Evolutionary conservation across 768 basidiomycete genomes (phyloP), one percentile per base, ranked within the genome.

Genomic region (Pholiota microspora): DNA sequence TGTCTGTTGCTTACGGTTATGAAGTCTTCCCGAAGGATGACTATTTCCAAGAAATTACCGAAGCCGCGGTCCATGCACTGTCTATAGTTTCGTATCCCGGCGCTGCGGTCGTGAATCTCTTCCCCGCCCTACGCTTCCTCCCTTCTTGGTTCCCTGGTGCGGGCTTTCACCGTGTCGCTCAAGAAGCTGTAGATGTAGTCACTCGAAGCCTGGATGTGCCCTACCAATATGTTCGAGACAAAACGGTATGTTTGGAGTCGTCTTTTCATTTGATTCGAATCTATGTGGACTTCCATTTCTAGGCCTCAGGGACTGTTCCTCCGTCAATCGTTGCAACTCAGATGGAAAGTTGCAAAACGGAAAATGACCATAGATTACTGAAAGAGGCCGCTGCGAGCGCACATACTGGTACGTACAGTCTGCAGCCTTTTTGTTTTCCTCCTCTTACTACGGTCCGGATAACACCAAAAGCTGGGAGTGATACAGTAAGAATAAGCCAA

Each of bases 71-170:
- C 7, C 16, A n/a, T 29, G 57, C 35, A 18, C 15, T 58, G 15
- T 45, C 44, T 2, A 27, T 53, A n/a, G 31, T 49, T 2, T 29
- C 54, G 3, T 53, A 55, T 23, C 57, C 57, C 13, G 62, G 62
- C 13, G 54, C 55, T 2, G 47, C 53, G 8, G 31, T 53, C 8
- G 57, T 61, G 9, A 59, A 60, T 28, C 31, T 57, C 0, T 16
- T 59, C 27, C 55, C 62, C 1, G 21, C 51, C 40, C 49, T 60
- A 27, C 36, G 56, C 31, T 55, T 51, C 44, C 27, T 63, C 7
- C 60, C 60, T n/a, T n/a, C 28, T 31, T 62, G 58, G 60, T 38
- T 62, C 42, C 56, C 59, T 7, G 60, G 60, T 12, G 45, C 58
- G 3, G 36, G 32, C 12, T 56, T 54, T 24, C 56, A 62, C 18